Conservation (phyloP, 1,139 yeast genomes). For the Meyerozyma guilliermondii region DNA sequence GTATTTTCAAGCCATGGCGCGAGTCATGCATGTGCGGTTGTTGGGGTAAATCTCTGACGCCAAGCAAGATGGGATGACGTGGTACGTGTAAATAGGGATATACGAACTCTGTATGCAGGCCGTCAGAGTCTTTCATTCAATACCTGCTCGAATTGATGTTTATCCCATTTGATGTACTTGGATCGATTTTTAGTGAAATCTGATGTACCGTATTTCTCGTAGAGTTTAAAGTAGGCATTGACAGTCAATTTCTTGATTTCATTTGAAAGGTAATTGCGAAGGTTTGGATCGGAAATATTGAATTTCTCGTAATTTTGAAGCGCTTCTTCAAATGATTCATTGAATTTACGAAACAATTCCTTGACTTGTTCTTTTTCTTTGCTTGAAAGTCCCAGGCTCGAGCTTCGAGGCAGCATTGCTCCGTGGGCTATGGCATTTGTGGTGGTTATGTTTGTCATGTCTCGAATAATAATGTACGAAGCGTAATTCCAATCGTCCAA, state of each 20-base stretch:
- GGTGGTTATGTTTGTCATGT: conserved; percentile 55
- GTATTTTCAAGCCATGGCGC: no score
- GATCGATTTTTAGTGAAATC: conserved; percentile 68
- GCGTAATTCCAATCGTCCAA: conserved; percentile 81
- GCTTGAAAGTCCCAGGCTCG: conserved; percentile 28
- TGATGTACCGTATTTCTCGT: conserved; percentile 67
- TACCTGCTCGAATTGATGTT: conserved; percentile 50
- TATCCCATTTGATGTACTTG: conserved; percentile 73
- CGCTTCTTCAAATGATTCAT: conserved; percentile 76
- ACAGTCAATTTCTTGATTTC: conserved; percentile 68
- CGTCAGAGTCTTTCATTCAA: conserved; percentile 29
- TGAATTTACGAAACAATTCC: conserved; percentile 78
- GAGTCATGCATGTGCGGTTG: no score
- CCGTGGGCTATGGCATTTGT: conserved; percentile 24
- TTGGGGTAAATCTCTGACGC: no score
- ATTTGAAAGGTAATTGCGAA: conserved; percentile 55
- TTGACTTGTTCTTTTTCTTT: conserved; percentile 83
- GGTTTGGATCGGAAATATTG: conserved; percentile 59
- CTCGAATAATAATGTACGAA: conserved; percentile 66
- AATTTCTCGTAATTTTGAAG: conserved; percentile 59
- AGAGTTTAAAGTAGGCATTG: conserved; percentile 80
- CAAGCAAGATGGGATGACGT: no score
- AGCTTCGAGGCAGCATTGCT: conserved; percentile 27
- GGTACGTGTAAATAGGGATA: no score
- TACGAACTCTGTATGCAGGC: background rate